A percentile compares a stretch with the other conserved stretches of the same genome.
Conservation (phyloP, 345 rosid species). For the Arabidopsis thaliana region TAIR10.1 NC_003070.9:3875501-3876000, state of each 20-base stretch:
- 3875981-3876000: constrained; percentile 46
- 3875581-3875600: constrained; percentile 72
- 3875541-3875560: constrained; percentile 61
- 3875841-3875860: not conserved
- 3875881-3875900: constrained; percentile 71
- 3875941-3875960: constrained; percentile 79
- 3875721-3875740: constrained; percentile 56
- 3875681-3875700: constrained; percentile 51
- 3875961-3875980: constrained; percentile 66
- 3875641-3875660: constrained; percentile 63
- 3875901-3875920: constrained; percentile 83
- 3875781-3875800: constrained; percentile 51
- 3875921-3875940: constrained; percentile 90
- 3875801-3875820: not conserved
- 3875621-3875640: constrained; percentile 63
- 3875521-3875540: constrained; percentile 62
- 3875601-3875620: constrained; percentile 70
- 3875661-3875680: constrained; percentile 62
- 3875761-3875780: constrained; percentile 61
- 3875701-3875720: constrained; percentile 70
- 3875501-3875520: constrained; percentile 58
- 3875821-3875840: not conserved
- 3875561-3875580: constrained; percentile 75
- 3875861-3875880: constrained; percentile 45
- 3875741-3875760: constrained; percentile 44